These are phyloP conservation scores for Penstemon newberryi DNA, from an alignment of 257 asterid species.

Conservation along the genomic window DNA sequence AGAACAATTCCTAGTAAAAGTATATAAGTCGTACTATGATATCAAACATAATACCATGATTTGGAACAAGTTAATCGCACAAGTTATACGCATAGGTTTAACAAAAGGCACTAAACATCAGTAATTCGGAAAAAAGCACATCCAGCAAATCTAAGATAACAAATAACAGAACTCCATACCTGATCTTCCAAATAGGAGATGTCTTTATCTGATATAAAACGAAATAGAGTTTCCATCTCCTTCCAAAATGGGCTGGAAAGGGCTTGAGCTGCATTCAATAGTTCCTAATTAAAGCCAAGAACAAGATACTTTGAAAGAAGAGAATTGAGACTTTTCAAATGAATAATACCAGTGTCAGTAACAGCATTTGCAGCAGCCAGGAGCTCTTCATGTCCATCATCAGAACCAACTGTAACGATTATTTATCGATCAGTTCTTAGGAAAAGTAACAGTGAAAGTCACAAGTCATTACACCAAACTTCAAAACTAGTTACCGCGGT, in stretches of 20 bases:
- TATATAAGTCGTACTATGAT: background rate
- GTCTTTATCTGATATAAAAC: slow-evolving; percentile 68
- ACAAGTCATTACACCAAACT: slow-evolving; percentile 17
- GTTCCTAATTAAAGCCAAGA: slow-evolving; percentile 33
- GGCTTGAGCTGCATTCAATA: slow-evolving; percentile 61
- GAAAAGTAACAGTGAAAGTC: slow-evolving; percentile 18
- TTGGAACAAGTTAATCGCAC: background rate
- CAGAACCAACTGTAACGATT: slow-evolving; percentile 55
- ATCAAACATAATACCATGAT: background rate
- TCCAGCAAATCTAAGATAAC: slow-evolving; percentile 23
- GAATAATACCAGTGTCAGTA: slow-evolving; percentile 60
- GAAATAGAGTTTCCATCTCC: slow-evolving; percentile 76
- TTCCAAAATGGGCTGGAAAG: slow-evolving; percentile 80
- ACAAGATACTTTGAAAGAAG: slow-evolving; percentile 20
- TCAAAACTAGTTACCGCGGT: slow-evolving; percentile 56
- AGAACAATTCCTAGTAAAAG: background rate
- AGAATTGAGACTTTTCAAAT: slow-evolving; percentile 25
- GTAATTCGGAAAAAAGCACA: slow-evolving; percentile 7
- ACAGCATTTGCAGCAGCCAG: slow-evolving; percentile 88
- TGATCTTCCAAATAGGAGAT: slow-evolving; percentile 66
- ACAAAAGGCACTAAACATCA: slow-evolving; percentile 14
- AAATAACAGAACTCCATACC: slow-evolving; percentile 43
- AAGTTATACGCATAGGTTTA: slow-evolving; percentile 9
- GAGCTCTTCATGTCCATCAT: slow-evolving; percentile 91
- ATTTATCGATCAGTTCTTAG: slow-evolving; percentile 25